These are phyloP conservation scores for Stephania japonica DNA, from an alignment of 164 flowering plant genomes.

Conservation along the genomic window DNA sequence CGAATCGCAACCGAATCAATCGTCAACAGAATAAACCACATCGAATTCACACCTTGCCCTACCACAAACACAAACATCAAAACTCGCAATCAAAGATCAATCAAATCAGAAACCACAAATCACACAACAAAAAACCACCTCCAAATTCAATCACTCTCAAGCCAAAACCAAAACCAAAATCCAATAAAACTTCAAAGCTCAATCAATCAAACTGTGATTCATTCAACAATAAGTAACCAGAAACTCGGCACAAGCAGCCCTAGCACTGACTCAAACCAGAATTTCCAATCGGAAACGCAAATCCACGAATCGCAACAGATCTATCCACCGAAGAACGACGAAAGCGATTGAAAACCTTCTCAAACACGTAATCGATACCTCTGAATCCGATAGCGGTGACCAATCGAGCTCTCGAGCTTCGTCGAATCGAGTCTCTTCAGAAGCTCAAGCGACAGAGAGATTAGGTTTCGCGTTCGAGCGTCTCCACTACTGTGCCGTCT, in stretches of 20 bases:
- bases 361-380: conserved; percentile 6
- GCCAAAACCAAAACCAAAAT: not conserved
- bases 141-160: not conserved
- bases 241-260: not conserved
- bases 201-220: not conserved
- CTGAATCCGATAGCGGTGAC: not conserved
- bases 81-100: not conserved
- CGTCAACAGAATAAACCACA: not conserved
- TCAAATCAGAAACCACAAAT: not conserved
- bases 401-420: not conserved
- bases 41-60: conserved; percentile 6
- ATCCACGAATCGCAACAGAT: not conserved
- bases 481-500: not conserved
- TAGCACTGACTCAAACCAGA: not conserved
- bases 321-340: not conserved
- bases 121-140: not conserved
- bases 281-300: not conserved
- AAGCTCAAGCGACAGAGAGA: not conserved
- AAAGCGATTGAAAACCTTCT: conserved; percentile 6
- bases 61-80: not conserved
- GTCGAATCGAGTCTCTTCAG: not conserved
- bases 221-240: not conserved
- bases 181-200: not conserved
- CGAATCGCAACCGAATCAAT: not conserved
- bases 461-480: not conserved